These are phyloP conservation scores for Globisporangium nunn DNA, from an alignment of 352 stramenopile genomes.

Conservation along the genomic window DNA sequence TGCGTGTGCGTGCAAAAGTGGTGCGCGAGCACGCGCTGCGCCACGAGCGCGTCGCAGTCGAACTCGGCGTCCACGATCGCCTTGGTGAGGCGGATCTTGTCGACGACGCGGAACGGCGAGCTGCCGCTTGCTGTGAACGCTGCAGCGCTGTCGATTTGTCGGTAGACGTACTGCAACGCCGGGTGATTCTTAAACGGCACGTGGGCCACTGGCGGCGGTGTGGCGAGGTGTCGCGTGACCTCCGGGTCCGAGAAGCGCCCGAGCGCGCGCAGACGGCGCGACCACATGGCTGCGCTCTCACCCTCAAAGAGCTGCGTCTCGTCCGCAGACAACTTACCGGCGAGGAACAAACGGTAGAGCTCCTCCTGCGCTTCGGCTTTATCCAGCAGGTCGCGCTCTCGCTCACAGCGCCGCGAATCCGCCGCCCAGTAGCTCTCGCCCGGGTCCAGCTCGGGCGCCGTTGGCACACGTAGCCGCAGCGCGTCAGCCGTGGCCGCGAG, in stretches of 20 bases:
- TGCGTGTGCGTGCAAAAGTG: slow-evolving; percentile 58
- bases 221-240: slow-evolving; percentile 5
- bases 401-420: slow-evolving; percentile 14
- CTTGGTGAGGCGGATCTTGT: slow-evolving; percentile 76
- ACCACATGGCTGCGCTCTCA: slow-evolving; percentile 44
- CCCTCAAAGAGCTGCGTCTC: slow-evolving; percentile 57
- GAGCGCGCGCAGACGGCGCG: slow-evolving; percentile 49
- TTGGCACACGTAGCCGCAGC: slow-evolving; percentile 32
- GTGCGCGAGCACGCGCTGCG: slow-evolving; percentile 36
- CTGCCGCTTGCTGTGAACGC: background rate
- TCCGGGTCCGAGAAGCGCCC: slow-evolving; percentile 24
- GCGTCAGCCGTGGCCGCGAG: slow-evolving; percentile 40
- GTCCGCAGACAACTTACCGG: slow-evolving; percentile 43
- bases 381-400: slow-evolving; percentile 27
- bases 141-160: slow-evolving; percentile 34
- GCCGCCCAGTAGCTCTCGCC: slow-evolving; percentile 25
- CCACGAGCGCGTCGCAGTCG: slow-evolving; percentile 57
- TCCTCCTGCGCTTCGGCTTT: slow-evolving; percentile 48
- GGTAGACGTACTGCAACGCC: slow-evolving; percentile 62
- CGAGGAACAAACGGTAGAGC: slow-evolving; percentile 64
- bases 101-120: slow-evolving; percentile 62
- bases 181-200: slow-evolving; percentile 43
- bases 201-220: slow-evolving; percentile 18
- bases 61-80: slow-evolving; percentile 63
- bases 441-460: slow-evolving; percentile 44